These are phyloP conservation scores for Tolypocladium cylindrosporum DNA, from an alignment of 2,329 filamentous ascomycete genomes.

Conservation along the genomic window DNA sequence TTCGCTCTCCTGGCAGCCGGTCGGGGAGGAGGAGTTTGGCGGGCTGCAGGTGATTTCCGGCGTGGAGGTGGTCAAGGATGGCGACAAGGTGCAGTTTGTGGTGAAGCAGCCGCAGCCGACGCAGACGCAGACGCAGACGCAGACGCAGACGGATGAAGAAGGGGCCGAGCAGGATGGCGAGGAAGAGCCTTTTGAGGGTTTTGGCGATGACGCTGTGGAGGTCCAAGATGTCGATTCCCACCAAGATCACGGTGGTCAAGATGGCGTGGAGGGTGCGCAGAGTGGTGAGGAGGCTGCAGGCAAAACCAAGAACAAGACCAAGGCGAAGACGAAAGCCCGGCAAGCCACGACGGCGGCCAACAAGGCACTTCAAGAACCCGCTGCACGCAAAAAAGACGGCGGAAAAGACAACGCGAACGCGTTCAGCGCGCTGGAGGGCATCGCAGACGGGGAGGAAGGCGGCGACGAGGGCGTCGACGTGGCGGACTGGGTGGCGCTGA, in stretches of 20 bases:
- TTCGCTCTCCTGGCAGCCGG: conserved; percentile 54
- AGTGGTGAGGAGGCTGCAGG: conserved; percentile 17
- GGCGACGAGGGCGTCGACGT: conserved; percentile 56
- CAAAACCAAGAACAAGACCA: conserved; percentile 12
- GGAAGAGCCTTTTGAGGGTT: conserved; percentile 55
- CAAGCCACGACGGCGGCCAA: conserved; percentile 23
- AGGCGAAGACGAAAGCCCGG: conserved; percentile 19
- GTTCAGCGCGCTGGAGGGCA: conserved; percentile 44
- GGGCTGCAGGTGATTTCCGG: conserved; percentile 87
- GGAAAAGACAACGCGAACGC: conserved; percentile 28
- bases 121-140: conserved; percentile 5
- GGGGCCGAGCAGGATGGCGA: conserved; percentile 18
- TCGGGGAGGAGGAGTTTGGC: conserved; percentile 91
- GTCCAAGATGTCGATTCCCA: conserved; percentile 19
- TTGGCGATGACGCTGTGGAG: conserved; percentile 39
- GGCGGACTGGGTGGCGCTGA: conserved; percentile 67
- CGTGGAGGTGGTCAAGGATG: conserved; percentile 70
- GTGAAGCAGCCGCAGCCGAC: conserved; percentile 14
- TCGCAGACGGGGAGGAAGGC: conserved; percentile 37
- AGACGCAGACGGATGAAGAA: conserved; percentile 7
- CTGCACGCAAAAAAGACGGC: conserved; percentile 23
- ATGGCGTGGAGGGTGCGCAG: conserved; percentile 17
- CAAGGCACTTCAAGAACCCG: conserved; percentile 18
- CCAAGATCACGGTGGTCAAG: conserved; percentile 20
- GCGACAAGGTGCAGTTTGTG: conserved; percentile 48